Base-by-base conservation (phyloP, 345 rosid genomes). In the Sonneratia alba region DNA sequence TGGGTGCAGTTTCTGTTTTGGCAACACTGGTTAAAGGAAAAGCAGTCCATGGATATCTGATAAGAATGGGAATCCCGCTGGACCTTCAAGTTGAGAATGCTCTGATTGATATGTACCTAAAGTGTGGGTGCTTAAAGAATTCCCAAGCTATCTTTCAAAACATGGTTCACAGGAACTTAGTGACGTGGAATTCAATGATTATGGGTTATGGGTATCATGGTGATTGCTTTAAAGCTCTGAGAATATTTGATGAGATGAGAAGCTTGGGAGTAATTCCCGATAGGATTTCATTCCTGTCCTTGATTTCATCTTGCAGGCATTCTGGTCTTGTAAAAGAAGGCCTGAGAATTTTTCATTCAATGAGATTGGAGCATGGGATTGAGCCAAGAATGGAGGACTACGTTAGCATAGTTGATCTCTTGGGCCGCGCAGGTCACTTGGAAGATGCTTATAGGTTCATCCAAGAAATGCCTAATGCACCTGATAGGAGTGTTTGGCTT, bases 281-380 rank as follows among this genome's bases (percentile, higher is more conserved):
- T 75, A 84, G 79, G 66, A 80, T 84, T n/a, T 87, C 97, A 42
- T 92, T 92, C 76, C 77, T 87, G 69, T 81, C 89, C 77, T 72
- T 90, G 79, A 77, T 92, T 57, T 86, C 96, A 70, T 84, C 93
- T 69, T 92, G 96, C 82, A 92, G 85, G 73, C 97, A 89, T 85
- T 85, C 91, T 15, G 96, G 97, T 77, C 71, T 85, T 42, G 83
- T 87, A 8, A 70, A 86, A 70, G 86, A 85, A 76, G 96, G 97
- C 70, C 83, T 78, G 74, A 72, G 73, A 42, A 49, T 89, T 15
- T 87, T 92, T 24, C 68, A 78, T 68, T 75, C 72, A 70, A 91
- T 89, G 97, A 84, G 66, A 76, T 66, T 11, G 59, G 84, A 84
- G 24, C 78, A 85, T 62, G 80, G 77, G 51, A 74, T 87, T 38